Conservation (phyloP, 352 stramenopile genomes). For the Phytophthora meadii region DNA sequence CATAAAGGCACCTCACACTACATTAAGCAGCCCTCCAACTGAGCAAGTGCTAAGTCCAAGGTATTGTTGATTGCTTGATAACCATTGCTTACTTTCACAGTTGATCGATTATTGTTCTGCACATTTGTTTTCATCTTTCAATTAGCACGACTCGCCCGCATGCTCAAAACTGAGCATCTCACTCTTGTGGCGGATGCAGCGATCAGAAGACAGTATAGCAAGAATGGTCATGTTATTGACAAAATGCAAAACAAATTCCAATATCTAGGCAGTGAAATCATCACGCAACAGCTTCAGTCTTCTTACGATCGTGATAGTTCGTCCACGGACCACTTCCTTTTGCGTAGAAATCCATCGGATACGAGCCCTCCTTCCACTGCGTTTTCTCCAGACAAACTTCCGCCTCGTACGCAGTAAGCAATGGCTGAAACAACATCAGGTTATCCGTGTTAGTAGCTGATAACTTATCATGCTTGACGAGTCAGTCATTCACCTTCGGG, state of each 20-base stretch:
- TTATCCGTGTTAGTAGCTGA: not conserved
- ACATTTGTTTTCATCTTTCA: not conserved
- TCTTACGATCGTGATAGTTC: constrained; percentile 93
- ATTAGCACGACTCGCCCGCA: constrained; percentile 30
- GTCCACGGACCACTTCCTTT: constrained; percentile 96
- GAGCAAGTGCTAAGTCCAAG: constrained; percentile 66
- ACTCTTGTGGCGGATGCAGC: constrained; percentile 13
- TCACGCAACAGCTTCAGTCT: constrained; percentile 24
- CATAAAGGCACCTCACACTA: constrained; percentile 20
- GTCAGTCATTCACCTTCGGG: constrained; percentile 61
- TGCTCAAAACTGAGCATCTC: constrained; percentile 12
- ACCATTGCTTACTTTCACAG: not conserved
- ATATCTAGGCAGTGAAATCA: constrained; percentile 4
- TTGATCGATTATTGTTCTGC: constrained; percentile 13
- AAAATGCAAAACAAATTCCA: constrained; percentile 28
- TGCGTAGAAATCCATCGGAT: constrained; percentile 99
- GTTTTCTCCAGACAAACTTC: constrained; percentile 94
- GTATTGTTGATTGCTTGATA: constrained; percentile 21
- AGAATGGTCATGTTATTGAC: constrained; percentile 30
- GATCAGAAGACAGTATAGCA: constrained; percentile 26
- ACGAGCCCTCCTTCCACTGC: constrained; percentile 87
- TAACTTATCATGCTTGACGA: not conserved
- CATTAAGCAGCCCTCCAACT: constrained; percentile 29
- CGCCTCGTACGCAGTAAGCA: constrained; percentile 98
- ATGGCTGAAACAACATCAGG: constrained; percentile 55